Evolutionary conservation across 1,284 basidiomycete species (phyloP).

Genomic region (Boletellus deceptivus): DNA sequence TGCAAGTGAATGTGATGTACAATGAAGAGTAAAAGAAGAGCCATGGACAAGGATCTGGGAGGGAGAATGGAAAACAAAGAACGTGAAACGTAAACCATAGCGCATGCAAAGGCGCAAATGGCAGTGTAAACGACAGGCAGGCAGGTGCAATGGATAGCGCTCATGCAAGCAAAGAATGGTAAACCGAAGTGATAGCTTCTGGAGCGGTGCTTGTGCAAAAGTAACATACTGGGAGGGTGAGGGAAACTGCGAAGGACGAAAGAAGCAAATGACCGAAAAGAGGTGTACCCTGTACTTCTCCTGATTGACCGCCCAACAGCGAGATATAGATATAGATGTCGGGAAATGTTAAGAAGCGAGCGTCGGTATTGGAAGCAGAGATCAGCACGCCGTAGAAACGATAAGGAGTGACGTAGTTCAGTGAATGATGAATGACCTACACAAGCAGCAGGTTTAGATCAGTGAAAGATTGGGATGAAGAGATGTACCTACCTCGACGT

Average conservation of each 20-base stretch:
- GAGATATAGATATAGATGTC: neutral
- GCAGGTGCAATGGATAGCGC: neutral
- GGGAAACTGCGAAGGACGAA: neutral
- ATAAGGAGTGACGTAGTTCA: slow-evolving; percentile 5
- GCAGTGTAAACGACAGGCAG: slow-evolving; percentile 10
- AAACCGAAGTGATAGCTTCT: neutral
- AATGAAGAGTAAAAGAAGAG: slow-evolving; percentile 13
- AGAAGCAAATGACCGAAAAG: neutral
- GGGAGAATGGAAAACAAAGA: neutral
- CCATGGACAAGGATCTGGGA: neutral
- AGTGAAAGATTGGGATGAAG: neutral
- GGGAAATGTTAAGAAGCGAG: neutral
- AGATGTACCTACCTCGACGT: slow-evolving; percentile 23
- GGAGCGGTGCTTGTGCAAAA: neutral
- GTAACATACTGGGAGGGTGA: neutral
- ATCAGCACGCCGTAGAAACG: neutral
- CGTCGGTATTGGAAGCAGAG: neutral
- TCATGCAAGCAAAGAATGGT: slow-evolving; percentile 1
- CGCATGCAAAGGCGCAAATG: neutral
- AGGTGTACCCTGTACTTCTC: neutral
- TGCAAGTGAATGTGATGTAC: slow-evolving; percentile 14
- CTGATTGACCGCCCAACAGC: slow-evolving; percentile 1
- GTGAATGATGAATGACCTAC: slow-evolving; percentile 6
- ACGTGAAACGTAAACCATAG: neutral
- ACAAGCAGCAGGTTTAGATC: neutral